phyloP scores from a whole-genome alignment of 495 filamentous ascomycete genomes.

The Endocarpon pusillum region DNA sequence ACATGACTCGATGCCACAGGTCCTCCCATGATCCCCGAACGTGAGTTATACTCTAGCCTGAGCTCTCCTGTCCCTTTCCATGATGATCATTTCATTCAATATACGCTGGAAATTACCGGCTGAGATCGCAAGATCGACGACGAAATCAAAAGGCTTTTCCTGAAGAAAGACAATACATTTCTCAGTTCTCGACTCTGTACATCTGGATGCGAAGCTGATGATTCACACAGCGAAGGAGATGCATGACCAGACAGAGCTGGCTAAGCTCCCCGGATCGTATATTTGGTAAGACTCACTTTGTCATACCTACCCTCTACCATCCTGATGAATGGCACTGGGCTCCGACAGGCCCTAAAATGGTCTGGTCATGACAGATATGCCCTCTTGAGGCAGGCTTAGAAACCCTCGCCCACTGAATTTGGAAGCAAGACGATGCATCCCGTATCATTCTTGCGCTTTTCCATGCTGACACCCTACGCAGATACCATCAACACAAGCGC shows the following conservation, averaged over 20 bases:
- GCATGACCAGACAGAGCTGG: background rate
- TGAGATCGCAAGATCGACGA: constrained; percentile 61
- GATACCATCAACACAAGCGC: background rate
- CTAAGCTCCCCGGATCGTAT: background rate
- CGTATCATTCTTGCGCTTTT: background rate
- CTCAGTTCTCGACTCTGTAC: background rate
- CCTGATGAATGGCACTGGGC: constrained; percentile 99
- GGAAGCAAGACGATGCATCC: background rate
- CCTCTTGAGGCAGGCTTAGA: constrained; percentile 99
- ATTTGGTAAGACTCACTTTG: background rate
- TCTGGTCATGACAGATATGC: constrained; percentile 68
- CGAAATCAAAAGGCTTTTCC: constrained; percentile 81
- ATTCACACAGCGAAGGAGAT: background rate
- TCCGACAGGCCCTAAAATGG: constrained; percentile 51
- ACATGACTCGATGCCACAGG: background rate
- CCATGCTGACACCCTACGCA: background rate
- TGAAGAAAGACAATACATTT: constrained; percentile 30
- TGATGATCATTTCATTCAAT: constrained; percentile 73
- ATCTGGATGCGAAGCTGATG: background rate
- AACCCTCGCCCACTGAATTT: constrained; percentile 98
- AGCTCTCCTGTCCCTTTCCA: constrained; percentile 12
- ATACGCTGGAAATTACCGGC: constrained; percentile 99
- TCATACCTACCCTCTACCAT: background rate
- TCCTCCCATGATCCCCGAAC: constrained; percentile 2
- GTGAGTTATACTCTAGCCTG: constrained; percentile 2